Conservation (phyloP, 768 basidiomycete species). For the Lyophyllum decastes region DNA sequence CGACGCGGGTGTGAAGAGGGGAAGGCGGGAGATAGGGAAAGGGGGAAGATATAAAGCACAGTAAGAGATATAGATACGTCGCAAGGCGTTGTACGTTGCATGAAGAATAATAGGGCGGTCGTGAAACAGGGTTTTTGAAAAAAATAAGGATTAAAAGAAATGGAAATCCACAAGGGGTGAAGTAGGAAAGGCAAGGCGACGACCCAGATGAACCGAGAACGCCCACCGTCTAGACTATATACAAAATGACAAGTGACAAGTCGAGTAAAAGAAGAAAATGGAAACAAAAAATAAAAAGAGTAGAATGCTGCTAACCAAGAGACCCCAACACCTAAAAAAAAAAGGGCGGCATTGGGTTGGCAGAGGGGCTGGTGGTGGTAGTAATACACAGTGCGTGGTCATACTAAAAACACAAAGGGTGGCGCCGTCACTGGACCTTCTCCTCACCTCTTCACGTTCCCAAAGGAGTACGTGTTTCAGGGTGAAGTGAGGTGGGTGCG, state of each 20-base stretch:
- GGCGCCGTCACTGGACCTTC: background rate
- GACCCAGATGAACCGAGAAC: background rate
- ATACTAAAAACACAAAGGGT: conserved; percentile 3
- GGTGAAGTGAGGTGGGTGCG: background rate
- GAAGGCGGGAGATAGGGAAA: background rate
- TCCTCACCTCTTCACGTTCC: background rate
- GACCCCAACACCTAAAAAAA: background rate
- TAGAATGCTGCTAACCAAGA: background rate
- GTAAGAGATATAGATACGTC: conserved; percentile 3
- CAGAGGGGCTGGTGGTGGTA: background rate
- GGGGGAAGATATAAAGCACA: background rate
- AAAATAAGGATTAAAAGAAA: background rate
- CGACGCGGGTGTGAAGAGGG: background rate
- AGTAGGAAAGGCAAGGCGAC: background rate
- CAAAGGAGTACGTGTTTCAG: background rate
- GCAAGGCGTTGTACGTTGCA: background rate
- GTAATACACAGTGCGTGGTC: conserved; percentile 1
- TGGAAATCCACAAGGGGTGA: background rate
- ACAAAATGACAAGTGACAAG: background rate
- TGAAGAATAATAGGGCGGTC: background rate
- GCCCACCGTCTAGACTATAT: background rate
- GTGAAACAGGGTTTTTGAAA: background rate
- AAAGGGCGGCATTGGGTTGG: background rate
- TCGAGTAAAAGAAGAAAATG: background rate
- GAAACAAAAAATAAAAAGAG: background rate